Conservation (phyloP, 225 moss, liverwort and hornwort species). For the Pseudisothecium myosuroides region DNA sequence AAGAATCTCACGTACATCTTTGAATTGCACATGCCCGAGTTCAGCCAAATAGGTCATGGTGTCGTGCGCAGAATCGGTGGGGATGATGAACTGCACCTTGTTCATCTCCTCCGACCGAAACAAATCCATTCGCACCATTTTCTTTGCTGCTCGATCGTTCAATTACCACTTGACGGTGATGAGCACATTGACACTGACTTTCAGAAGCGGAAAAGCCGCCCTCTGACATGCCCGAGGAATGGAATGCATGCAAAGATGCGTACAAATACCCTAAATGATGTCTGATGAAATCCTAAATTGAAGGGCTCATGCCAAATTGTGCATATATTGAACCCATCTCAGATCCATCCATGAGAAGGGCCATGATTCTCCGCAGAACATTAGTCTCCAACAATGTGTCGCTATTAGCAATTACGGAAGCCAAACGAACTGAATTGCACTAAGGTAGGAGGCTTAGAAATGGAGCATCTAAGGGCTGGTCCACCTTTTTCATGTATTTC, state of each 20-base stretch:
- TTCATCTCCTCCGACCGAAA: conserved; percentile 56
- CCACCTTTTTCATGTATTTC: no score
- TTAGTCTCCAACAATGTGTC: not conserved
- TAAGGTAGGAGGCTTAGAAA: no score
- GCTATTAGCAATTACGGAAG: not conserved
- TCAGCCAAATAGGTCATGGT: conserved; percentile 46
- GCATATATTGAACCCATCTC: not conserved
- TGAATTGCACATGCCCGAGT: conserved; percentile 32
- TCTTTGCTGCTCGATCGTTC: not conserved
- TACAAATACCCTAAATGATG: not conserved
- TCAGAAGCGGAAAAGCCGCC: not conserved
- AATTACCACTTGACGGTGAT: not conserved
- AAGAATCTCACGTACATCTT: conserved; percentile 18
- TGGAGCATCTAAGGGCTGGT: no score
- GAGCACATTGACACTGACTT: not conserved
- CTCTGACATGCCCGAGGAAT: not conserved
- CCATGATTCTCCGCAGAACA: not conserved
- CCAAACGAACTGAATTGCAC: not conserved
- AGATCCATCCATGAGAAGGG: not conserved
- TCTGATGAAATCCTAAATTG: not conserved
- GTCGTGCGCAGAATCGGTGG: conserved; percentile 25
- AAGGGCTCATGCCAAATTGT: not conserved
- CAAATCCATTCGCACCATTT: conserved; percentile 57
- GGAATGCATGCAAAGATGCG: no score
- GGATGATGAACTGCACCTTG: conserved; percentile 48